phyloP scores from a whole-genome alignment of 176 grass and related monocot species.

The Phragmites australis region DNA sequence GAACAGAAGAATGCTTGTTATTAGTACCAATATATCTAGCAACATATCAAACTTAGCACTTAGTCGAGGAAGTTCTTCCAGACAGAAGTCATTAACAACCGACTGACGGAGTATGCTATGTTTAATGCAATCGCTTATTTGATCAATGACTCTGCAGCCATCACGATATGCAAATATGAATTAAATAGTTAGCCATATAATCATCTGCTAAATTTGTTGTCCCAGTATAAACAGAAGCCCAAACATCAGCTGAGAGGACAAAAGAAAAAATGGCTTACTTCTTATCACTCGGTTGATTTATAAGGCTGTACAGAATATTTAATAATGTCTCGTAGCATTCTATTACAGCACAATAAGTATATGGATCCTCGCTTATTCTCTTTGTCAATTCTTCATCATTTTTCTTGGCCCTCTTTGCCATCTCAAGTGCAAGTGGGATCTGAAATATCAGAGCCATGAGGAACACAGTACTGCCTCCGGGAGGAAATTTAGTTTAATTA shows the following conservation, averaged over 20 bases:
- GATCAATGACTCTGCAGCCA: conserved; percentile 42
- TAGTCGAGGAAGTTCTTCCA: conserved; percentile 67
- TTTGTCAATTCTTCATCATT: conserved; percentile 57
- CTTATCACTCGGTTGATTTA: conserved; percentile 29
- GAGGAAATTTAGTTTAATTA: conserved; percentile 21
- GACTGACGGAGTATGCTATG: background rate
- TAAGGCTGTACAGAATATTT: conserved; percentile 55
- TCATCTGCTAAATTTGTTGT: too few relatives aligned
- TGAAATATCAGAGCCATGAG: conserved; percentile 18
- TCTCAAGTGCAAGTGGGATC: conserved; percentile 79
- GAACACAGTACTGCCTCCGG: background rate
- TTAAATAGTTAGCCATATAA: conserved; percentile 18
- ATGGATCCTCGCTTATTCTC: conserved; percentile 54
- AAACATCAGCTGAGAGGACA: background rate
- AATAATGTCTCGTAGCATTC: conserved; percentile 68
- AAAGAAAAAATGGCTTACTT: conserved; percentile 39
- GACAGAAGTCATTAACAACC: conserved; percentile 49
- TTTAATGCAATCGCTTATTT: conserved; percentile 22
- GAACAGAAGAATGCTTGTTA: background rate
- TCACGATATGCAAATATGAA: conserved; percentile 10
- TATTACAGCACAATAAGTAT: conserved; percentile 54
- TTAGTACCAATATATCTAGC: conserved; percentile 53
- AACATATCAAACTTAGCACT: conserved; percentile 67
- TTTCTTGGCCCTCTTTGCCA: conserved; percentile 67
- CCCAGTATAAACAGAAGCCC: conserved; percentile 1